Base-by-base conservation (phyloP, 768 basidiomycete genomes). In the Tulasnella sp. region DNA sequence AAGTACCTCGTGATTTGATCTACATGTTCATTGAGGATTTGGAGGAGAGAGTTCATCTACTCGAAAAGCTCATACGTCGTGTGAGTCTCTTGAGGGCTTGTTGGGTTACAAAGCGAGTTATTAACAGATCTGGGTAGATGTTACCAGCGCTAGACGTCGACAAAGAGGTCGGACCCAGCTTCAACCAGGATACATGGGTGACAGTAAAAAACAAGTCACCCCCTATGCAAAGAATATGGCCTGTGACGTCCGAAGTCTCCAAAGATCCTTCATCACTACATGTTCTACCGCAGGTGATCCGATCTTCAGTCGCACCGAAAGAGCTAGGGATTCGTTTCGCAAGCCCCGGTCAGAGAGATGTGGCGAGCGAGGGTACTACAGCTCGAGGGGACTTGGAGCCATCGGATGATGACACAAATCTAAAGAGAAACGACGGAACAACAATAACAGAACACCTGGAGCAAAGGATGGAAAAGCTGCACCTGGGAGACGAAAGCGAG, bases 41-140 rank as follows among this genome's bases (percentile, higher is more conserved):
- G 41, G 84, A 85, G 68, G 67, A 75, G 65, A 68, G 79, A 15
- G 63, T 81, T 1, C 78, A 73, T 29, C 73, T 74, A 50, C 75
- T 75, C 67, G 81, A 85, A 66, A 76, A 72, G 62, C 69, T 66
- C 46, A 70, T 85, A 19, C 73, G 64, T 66, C 72, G 65, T 65
- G 73, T 68, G 53, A 51, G 72, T 69, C 7, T 21, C 12, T 17
- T 55, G n/a, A 12, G 34, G 21, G 19, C 15, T 22, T 34, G 29
- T 59, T 30, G 3, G 29, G 10, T 31, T 30, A n/a, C 10, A 17
- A 7, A 21, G n/a, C 71, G 3, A 64, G 68, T 17, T 68, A 62
- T 60, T 1, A 41, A 69, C 60, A 62, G 49, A 15, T 51, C 63
- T 56, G 66, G 48, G 65, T 72, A 31, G 71, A n/a, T 71, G 29